Base-by-base conservation (phyloP, 2,329 filamentous ascomycete genomes). In the Cladosporium sp. region DNA sequence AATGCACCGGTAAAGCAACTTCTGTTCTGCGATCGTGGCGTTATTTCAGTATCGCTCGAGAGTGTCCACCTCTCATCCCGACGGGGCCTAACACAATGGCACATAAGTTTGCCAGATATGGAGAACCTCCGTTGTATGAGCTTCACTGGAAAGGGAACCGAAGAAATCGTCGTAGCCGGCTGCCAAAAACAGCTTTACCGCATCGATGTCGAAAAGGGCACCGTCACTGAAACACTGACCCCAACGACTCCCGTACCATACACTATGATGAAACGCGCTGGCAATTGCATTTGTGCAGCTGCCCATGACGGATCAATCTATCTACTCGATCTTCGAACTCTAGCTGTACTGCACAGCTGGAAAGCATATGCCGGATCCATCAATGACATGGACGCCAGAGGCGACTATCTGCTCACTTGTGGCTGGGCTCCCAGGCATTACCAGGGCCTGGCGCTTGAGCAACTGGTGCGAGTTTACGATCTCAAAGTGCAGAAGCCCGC, bases 371-470 rank as follows among this genome's bases (percentile, higher is more conserved):
- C 85, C 1, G 87, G 88, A 7, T 81, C 84, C 45, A 88, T 98
- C 65, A 95, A 89, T 67, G 92, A 97, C 67, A 96, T 98, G 88
- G 93, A 98, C 71, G 89, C 91, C 7, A 88, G 93, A 64, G 88
- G 93, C 62, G 92, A 97, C 67, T 93, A 93, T 58, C 83, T 98
- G 48, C 86, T 97, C 18, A 97, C 93, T 4, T 98, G 93, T 67
- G 93, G 93, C 30, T 95, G 88, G 69, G 95, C 92, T 1, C 79
- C 89, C 19, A 82, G 92, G 57, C 89, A 91, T 62, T 77, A 88
- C 57, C 82, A 85, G 30, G 82, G 83, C 35, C 86, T 87, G 55
- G 90, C 94, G 73, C 80, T 94, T 29, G 93, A 98, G 63, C 88
- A 90, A 0, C 84, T 97, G 52, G 88, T 95, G 52, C 95, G 96